Evolutionary conservation across 495 filamentous ascomycete species (phyloP), one percentile per base, ranked within the genome.

Genomic region (Glarea lozoyensis): DNA sequence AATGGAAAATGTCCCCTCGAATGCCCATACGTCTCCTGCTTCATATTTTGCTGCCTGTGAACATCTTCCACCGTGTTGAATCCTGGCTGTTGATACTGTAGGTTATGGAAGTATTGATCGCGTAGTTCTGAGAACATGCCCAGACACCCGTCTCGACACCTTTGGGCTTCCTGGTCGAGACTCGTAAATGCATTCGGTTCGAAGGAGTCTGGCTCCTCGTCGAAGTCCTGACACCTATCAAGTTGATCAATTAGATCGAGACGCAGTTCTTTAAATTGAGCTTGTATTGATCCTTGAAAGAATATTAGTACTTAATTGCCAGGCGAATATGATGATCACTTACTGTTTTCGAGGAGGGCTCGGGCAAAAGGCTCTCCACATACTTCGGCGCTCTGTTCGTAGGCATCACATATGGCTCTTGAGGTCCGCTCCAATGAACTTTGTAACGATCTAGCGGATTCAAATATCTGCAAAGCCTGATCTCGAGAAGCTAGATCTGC

Each of bases 191-290:
- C 42, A 22, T 39, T 24, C 2, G 35, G 45, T 12, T 52, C 42
- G 24, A 56, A 56, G 9, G 27, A 39, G 10, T 49, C 46, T 22
- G 46, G 49, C 10, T 49, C 43, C 10, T 56, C 53, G 16, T 49
- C 49, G 22, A 41, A 41, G 16, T 51, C 48, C 13, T 45, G 18
- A 23, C 37, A 41, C 13, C 44, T 37, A 24, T 49, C 38, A 27
- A 56, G 40, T 20, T 50, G 48, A 18, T 56, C 49, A 13, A 45
- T 42, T 2, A 56, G 17, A 18, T 46, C 49, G 20, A 50, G 52
- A 15, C 48, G 44, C 2, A 56, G 33, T 5, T 49, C 43, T 24
- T 56, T 52, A 13, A 56, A 34, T 24, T 27, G 40, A 17, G 16
- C 40, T 20, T 37, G 23, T 10, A 48, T 43, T 3, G 49, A 12